Evolutionary conservation across 2,329 filamentous ascomycete genomes (phyloP).

Genomic region (Hymenoscyphus occultus): DNA sequence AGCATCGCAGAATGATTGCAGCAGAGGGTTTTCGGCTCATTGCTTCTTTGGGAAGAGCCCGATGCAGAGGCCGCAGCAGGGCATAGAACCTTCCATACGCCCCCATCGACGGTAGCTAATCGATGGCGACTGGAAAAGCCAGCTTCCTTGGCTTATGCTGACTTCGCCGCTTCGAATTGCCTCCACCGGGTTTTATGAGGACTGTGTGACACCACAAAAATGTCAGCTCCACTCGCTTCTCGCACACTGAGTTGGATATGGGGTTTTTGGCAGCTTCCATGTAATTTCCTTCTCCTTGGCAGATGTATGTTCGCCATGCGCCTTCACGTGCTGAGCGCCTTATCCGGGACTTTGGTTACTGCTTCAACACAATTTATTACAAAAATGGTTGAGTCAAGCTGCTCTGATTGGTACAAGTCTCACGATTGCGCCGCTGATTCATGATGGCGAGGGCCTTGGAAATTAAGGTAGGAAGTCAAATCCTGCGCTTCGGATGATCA

Average conservation of each 20-base stretch:
- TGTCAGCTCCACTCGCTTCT: slow-evolving; percentile 9
- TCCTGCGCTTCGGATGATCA: slow-evolving; percentile 17
- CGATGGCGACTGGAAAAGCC: neutral
- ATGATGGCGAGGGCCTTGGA: slow-evolving; percentile 12
- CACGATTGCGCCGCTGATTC: slow-evolving; percentile 22
- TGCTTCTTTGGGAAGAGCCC: neutral
- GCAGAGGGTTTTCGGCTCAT: neutral
- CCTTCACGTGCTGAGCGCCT: slow-evolving; percentile 17
- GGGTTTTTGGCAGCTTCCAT: neutral
- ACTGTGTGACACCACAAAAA: neutral
- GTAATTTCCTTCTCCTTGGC: neutral
- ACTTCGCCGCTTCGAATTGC: slow-evolving; percentile 8
- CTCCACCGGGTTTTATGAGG: neutral
- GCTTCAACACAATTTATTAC: slow-evolving; percentile 15
- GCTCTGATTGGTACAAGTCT: neutral
- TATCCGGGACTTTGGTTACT: slow-evolving; percentile 12
- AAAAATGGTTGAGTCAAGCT: slow-evolving; percentile 20
- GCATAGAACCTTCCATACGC: slow-evolving; percentile 3
- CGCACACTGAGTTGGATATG: slow-evolving; percentile 1
- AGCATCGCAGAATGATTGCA: neutral
- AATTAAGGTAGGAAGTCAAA: slow-evolving; percentile 23
- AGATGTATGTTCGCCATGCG: neutral
- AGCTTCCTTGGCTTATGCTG: slow-evolving; percentile 8
- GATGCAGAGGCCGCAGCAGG: neutral
- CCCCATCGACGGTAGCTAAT: neutral